A percentile compares a stretch with the other conserved stretches of the same genome.
These are phyloP conservation scores for Mycena vulgaris DNA, from an alignment of 768 basidiomycete species.

Conservation along the genomic window DNA sequence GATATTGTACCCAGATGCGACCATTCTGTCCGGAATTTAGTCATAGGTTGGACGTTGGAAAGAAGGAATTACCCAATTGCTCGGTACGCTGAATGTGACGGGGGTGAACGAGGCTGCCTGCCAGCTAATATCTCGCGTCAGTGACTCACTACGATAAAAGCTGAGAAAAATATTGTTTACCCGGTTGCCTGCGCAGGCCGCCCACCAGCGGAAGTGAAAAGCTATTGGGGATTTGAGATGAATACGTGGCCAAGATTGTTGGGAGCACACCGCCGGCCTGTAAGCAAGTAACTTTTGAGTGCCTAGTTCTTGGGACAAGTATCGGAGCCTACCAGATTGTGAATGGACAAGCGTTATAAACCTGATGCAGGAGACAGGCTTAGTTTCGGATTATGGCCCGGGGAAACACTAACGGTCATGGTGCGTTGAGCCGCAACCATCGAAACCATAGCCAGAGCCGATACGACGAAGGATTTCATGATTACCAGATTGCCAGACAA, in stretches of 20 bases:
- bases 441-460: constrained; percentile 47
- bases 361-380: too few relatives aligned
- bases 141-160: too few relatives aligned
- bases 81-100: constrained; percentile 18
- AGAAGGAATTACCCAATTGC: constrained; percentile 22
- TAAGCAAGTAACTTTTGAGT: background rate
- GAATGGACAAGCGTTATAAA: constrained; percentile 60
- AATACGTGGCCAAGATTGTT: too few relatives aligned
- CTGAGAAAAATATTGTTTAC: constrained; percentile 3
- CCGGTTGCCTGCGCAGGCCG: constrained; percentile 23
- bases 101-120: constrained; percentile 9
- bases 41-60: background rate
- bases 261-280: constrained; percentile 61
- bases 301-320: background rate
- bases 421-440: constrained; percentile 22
- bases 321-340: constrained; percentile 59
- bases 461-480: constrained; percentile 36
- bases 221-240: constrained; percentile 34
- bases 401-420: constrained; percentile 11
- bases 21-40: constrained; percentile 8
- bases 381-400: too few relatives aligned
- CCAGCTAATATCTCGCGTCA: constrained; percentile 14
- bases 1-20: constrained; percentile 21
- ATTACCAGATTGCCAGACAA: too few relatives aligned
- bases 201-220: constrained; percentile 28